Evolutionary conservation across 768 basidiomycete species (phyloP), one percentile per base, ranked within the genome.

Genomic region (Gyrodon lividus): DNA sequence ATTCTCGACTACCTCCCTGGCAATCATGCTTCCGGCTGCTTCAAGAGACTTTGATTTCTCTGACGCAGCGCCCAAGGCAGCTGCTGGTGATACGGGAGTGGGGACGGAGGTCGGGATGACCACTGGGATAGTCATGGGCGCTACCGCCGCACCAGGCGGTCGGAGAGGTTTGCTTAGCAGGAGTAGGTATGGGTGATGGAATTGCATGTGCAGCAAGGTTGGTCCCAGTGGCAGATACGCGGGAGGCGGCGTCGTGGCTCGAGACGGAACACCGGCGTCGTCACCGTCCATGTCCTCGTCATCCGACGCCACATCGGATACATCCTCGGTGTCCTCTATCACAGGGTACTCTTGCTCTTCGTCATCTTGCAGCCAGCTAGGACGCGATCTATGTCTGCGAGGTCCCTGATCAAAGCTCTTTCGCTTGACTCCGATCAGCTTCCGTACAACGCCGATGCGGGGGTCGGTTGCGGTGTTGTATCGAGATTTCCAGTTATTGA

Each of bases 41-140:
- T 90, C 89, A 20, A 92, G 70, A 1, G 80, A 80, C 62, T 81
- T 84, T 3, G 80, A 78, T 54, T 82, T 82, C 62, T 88, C 88
- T 4, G 80, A 79, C 1, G 81, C 72, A 1, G 80, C 77, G 4
- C 85, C 85, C 28, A 88, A 70, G 0, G 75, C 74, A 1, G 87
- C 86, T 4, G 87, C 89, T 17, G 91, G 91, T 0, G 90, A 92
- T 3, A 92, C 88, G 1, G 91, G 91, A 0, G 91, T 93, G 1
- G 89, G 89, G 0, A 86, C 89, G n/a, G 79, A 78, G 3, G 74
- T 72, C 3, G 70, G 70, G 4, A 75, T 62, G 13, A 73, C 66
- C 14, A 72, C 62, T 0, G 74, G 69, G 4, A 75, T 71, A 56
- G 72, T 71, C 41, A 76, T 74, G 8, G 77, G 74, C 12, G 74